These are phyloP conservation scores for Antrodiella citrinella DNA, from an alignment of 768 basidiomycete genomes.

Conservation along the genomic window DNA sequence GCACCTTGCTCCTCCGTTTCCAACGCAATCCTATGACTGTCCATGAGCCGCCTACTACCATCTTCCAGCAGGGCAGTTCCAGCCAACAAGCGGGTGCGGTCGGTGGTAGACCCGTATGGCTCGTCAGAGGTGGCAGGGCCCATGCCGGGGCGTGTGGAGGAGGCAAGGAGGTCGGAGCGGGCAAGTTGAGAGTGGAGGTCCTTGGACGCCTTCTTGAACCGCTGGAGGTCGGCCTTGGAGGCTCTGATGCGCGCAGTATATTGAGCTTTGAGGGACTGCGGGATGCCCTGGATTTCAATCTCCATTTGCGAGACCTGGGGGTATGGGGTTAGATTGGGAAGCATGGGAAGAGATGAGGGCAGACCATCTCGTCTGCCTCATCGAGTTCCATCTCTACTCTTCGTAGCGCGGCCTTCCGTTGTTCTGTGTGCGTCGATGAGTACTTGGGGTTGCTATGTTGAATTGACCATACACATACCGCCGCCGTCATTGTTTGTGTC, in stretches of 20 bases:
- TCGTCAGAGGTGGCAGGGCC: constrained; percentile 57
- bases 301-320: constrained; percentile 98
- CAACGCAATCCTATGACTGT: constrained; percentile 85
- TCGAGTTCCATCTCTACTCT: constrained; percentile 93
- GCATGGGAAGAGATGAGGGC: constrained; percentile 45
- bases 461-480: constrained; percentile 37
- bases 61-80: constrained; percentile 78
- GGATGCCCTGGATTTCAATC: constrained; percentile 93
- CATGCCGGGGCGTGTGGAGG: constrained; percentile 29
- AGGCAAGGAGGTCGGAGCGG: constrained; percentile 66
- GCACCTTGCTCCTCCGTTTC: constrained; percentile 96
- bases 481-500: constrained; percentile 57
- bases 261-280: constrained; percentile 69
- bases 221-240: constrained; percentile 67
- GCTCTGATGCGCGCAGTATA: constrained; percentile 70
- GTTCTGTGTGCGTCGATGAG: constrained; percentile 42
- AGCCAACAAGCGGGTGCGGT: constrained; percentile 71
- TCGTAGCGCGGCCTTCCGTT: constrained; percentile 70
- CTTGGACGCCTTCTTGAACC: constrained; percentile 75
- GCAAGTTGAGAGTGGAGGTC: constrained; percentile 64
- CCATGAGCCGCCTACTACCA: constrained; percentile 76
- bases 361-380: constrained; percentile 95
- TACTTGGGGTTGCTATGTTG: not conserved
- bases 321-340: too few relatives aligned
- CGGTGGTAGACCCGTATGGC: constrained; percentile 56